Evolutionary conservation across 352 stramenopile genomes (phyloP).

Genomic region (Blastocystis hominis): DNA sequence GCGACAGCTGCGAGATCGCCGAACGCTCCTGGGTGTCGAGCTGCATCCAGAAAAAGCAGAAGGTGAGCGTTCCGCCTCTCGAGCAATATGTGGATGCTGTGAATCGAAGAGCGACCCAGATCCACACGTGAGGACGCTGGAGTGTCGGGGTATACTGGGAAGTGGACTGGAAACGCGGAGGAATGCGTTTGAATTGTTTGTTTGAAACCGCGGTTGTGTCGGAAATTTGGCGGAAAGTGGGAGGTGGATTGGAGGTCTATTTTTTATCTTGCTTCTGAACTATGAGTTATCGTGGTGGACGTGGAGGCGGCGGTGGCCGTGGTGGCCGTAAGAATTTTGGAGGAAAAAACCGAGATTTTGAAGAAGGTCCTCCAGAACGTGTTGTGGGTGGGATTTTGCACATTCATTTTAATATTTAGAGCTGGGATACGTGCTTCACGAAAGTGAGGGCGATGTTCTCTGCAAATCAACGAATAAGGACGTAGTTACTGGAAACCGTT

Average conservation of each 20-base stretch:
- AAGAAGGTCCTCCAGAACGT: conserved; percentile 60
- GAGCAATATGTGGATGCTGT: conserved; percentile 70
- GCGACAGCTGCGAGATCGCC: conserved; percentile 83
- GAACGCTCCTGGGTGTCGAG: conserved; percentile 81
- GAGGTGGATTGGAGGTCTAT: neutral
- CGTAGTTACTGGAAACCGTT: neutral
- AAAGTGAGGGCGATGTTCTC: conserved; percentile 91
- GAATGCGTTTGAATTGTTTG: neutral
- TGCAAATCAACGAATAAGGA: conserved; percentile 87
- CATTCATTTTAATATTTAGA: conserved; percentile 66
- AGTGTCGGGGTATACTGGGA: neutral
- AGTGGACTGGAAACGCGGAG: too few species aligned
- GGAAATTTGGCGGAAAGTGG: neutral
- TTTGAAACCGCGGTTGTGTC: conserved; percentile 9
- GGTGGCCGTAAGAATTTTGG: conserved; percentile 53
- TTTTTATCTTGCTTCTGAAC: neutral
- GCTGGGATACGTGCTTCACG: conserved; percentile 85
- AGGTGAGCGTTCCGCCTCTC: conserved; percentile 68
- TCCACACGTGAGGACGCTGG: neutral
- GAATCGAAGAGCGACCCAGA: conserved; percentile 67
- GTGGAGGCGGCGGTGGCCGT: conserved; percentile 58
- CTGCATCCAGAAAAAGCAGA: conserved; percentile 73
- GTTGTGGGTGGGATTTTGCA: conserved; percentile 52
- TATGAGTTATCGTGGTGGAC: conserved; percentile 59
- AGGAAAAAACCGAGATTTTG: conserved; percentile 53